Evolutionary conservation across 805 yeast species (phyloP), one percentile per base, ranked within the genome.

Genomic region (Candida taoyuanica): DNA sequence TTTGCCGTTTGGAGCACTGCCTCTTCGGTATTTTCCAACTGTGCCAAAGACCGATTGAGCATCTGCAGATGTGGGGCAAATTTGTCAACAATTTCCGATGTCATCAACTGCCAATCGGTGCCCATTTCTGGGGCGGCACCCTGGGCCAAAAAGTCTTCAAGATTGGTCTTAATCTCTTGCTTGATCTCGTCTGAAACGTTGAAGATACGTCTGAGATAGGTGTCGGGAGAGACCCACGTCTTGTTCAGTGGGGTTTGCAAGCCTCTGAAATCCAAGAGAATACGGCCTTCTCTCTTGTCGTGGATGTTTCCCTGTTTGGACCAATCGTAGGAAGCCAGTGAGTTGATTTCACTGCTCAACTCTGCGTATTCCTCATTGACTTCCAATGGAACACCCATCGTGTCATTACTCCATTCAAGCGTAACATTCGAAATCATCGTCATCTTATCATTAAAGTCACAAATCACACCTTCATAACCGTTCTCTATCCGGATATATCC

Each of bases 401-500:
- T 40, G 5, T 64, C 65, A 12, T 67, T 62, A 2, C 59, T 58
- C 42, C 60, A 55, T 3, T 59, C 50, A 31, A 74, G 43, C 0
- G 74, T 61, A 4, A 68, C 59, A 48, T 70, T 73, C 2, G 73
- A 65, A 6, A 76, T 65, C 24, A 77, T 44, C 40, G 67, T 67
- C 5, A 75, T 31, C 39, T 71, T 68, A n/a, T 65, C 68, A 24
- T 51, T 39, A 55, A 79, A 77, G 49, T 78, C 76, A 58, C 85
- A 79, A 11, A 78, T 38, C 11, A 78, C 65, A n/a, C 78, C 64
- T 52, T 78, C 85, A 52, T 67, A 79, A 0, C 83, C 83, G 31
- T 74, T 59, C 50, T 79, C 85, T 15, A 78, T 62, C 47, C 85
- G 60, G 5, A 79, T 60, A 17, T 68, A 60, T 0, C 85, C 85